A percentile compares a stretch with the other conserved stretches of the same genome.
Evolutionary conservation across 768 basidiomycete genomes (phyloP).

Genomic region (Lentinula boryana): DNA sequence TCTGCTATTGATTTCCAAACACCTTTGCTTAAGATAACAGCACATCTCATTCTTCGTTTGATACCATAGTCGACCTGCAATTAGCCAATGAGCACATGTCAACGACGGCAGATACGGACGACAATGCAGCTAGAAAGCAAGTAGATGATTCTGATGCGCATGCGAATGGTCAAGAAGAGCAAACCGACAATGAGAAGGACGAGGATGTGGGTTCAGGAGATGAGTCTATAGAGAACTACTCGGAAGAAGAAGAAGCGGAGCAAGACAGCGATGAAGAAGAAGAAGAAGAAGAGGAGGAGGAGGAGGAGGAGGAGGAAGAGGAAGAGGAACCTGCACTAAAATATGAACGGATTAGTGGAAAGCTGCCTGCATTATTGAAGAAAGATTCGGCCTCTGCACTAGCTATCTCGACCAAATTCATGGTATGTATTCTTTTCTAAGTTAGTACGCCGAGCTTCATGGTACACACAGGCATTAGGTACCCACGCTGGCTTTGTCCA

Average conservation of each 20-base stretch:
- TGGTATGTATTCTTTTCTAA: constrained; percentile 42
- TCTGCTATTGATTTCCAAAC: not conserved
- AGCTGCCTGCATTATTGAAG: constrained; percentile 69
- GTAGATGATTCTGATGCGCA: not conserved
- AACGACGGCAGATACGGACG: not conserved
- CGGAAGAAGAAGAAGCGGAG: constrained; percentile 11
- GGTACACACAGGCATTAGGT: constrained; percentile 64
- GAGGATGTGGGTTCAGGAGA: not conserved
- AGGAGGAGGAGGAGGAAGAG: constrained; percentile 62
- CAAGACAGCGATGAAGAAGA: constrained; percentile 28
- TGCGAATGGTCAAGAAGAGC: not conserved
- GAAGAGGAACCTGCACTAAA: constrained; percentile 92
- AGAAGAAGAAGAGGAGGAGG: constrained; percentile 44
- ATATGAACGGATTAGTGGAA: constrained; percentile 76
- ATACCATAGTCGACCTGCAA: not conserved
- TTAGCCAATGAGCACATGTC: constrained; percentile 1
- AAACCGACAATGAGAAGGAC: not conserved
- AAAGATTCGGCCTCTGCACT: constrained; percentile 89
- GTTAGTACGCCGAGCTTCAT: not conserved
- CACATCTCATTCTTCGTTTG: too few species aligned
- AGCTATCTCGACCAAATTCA: constrained; percentile 61
- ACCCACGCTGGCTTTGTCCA: constrained; percentile 94
- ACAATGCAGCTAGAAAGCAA: not conserved
- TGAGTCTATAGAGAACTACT: not conserved
- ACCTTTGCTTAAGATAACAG: not conserved